Base-by-base conservation (phyloP, 208 protist genomes). In the Crithidia bombi region DNA sequence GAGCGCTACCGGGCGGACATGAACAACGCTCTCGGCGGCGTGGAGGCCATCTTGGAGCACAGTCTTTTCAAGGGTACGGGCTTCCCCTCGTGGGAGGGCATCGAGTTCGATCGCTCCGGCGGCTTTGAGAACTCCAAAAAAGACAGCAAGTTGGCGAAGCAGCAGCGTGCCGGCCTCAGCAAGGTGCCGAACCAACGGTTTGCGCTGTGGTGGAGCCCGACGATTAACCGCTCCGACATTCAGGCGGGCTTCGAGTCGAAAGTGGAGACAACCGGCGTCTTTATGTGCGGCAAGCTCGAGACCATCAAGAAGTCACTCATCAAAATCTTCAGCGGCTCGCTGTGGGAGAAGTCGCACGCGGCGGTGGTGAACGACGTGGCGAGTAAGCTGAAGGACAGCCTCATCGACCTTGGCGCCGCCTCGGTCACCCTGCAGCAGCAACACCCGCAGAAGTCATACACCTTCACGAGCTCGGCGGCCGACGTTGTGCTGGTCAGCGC, bases 251-350 rank as follows among this genome's bases (percentile, higher is more conserved):
- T 99, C 88, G 95, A 99, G 86, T 99, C 99, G n/a, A 99, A 99
- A 89, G 94, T 99, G 11, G 99, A 99, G 82, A 94, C 99, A 17
- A 99, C 99, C 30, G 99, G 99, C 75, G 99, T 99, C 62, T 99
- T 99, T 84, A 99, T 99, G 99, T 99, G 99, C 84, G 99, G 99
- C 70, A 99, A 99, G 86, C 99, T 99, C 49, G 99, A 99, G 63
- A 99, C 98, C 0, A 95, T 99, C 46, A 99, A 99, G 84, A 99
- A 99, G 77, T 99, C 98, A 7, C 87, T 99, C 35, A 99, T 99
- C 79, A 99, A 99, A 86, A 99, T 99, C 75, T 99, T 99, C 92
- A 95, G 98, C 71, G 99, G 98, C 19, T 99, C 99, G 83, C 83
- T 99, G 73, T 99, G 99, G 99, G 99, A 99, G 87, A 99, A 99